A percentile compares a stretch with the other conserved stretches of the same genome.
Evolutionary conservation across 1,284 basidiomycete species (phyloP).

Genomic region (Sanghuangporus baumii): DNA sequence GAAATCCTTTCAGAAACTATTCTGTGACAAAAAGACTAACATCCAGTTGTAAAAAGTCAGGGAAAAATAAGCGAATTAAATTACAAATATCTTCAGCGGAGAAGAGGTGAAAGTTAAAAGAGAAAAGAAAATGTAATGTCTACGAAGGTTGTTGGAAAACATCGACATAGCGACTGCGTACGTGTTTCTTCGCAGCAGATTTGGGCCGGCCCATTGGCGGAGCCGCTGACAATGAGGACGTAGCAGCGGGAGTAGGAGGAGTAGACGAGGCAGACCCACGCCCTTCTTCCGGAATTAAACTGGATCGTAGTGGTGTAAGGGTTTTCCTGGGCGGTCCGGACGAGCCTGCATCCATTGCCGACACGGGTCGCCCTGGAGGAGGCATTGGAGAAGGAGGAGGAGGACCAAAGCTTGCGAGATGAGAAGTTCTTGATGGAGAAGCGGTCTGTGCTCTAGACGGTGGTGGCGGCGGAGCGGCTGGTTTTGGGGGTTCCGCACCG

Average conservation of each 20-base stretch:
- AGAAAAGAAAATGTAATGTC: background rate
- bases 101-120: background rate
- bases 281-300: constrained; percentile 48
- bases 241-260: constrained; percentile 32
- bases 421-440: constrained; percentile 53
- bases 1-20: no score
- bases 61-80: constrained; percentile 7
- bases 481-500: constrained; percentile 41
- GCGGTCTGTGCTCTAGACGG: constrained; percentile 76
- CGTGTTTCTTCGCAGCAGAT: constrained; percentile 64
- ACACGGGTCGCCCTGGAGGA: constrained; percentile 52
- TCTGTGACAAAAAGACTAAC: background rate
- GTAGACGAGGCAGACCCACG: constrained; percentile 19
- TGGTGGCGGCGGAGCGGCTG: constrained; percentile 52
- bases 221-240: constrained; percentile 32
- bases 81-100: constrained; percentile 7
- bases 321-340: constrained; percentile 44
- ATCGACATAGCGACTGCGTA: constrained; percentile 81
- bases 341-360: constrained; percentile 49
- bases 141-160: constrained; percentile 55
- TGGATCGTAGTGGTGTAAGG: constrained; percentile 57
- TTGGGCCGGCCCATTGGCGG: constrained; percentile 50
- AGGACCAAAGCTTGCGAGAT: constrained; percentile 31
- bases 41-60: background rate
- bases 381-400: constrained; percentile 32